Base-by-base conservation (phyloP, 163 green algal genomes). In the Scenedesmus sp. region DNA sequence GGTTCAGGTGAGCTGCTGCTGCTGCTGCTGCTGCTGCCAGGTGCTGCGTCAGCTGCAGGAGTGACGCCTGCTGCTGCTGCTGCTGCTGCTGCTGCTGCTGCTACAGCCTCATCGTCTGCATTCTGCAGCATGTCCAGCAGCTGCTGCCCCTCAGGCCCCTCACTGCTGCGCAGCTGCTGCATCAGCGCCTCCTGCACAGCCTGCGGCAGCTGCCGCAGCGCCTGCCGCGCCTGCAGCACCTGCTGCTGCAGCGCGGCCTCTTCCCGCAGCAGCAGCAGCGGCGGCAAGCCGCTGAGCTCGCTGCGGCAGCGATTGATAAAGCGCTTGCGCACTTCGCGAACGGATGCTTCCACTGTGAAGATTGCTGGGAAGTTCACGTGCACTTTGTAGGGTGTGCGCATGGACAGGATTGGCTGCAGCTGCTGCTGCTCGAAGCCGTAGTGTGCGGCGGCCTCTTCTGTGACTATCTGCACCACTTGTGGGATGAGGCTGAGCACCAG, bases 311-410 rank as follows among this genome's bases (percentile, higher is more conserved):
- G 55, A 77, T 88, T 91, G 62, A 91, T 85, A 3, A 91, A 60
- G 34, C 52, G 8, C 70, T 89, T 88, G 54, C 86, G 85, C 20
- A 90, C 90, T 54, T 85, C 52, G 18, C 8, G 26, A 9, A 76
- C 85, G 23, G 54, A 15, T 4, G 70, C 91, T 86, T 96, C 95
- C 0, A 93, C 95, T 73, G 93, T 95, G 26, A 95, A 82, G 57
- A 96, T 82, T 18, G 73, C 59, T 0, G 95, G 94, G 57, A 94
- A 96, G 91, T 95, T 96, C 26, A 96, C 26, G 91, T 96, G 95
- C 26, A 96, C 92, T 81, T 95, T 95, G 92, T 94, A 96, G 5
- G 92, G 93, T 18, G 94, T 96, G 74, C 95, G 94, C 90, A 96
- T 95, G 62, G 92, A 94, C 16, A 93, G 76, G 4, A 95, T 4